Evolutionary conservation across 1,284 basidiomycete genomes (phyloP), one percentile per base, ranked within the genome.

Genomic region (Neolentinus lepideus): DNA sequence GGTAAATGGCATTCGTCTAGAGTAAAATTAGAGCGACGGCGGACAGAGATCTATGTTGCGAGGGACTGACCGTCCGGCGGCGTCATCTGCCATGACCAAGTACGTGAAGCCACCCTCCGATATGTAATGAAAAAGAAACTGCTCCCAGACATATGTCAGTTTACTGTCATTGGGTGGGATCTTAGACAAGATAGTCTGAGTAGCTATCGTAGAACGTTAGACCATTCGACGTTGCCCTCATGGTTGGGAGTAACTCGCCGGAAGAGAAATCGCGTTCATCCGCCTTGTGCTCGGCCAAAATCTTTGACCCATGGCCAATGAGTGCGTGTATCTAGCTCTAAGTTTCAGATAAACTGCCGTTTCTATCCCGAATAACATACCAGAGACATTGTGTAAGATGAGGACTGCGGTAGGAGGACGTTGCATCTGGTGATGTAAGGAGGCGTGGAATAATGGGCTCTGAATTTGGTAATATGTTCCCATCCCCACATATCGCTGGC

Each of bases 111-210:
- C 91, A 29, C 84, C 85, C 59, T 93, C 90, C 9, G 90, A 90
- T 59, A 96, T 81, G 72, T 98, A 98, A 74, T 99, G 96, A 67
- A 98, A 97, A 26, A 98, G 78, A 68, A 92, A 96, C 71, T 95
- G 87, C 68, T 97, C 92, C 92, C 92, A 94, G 53, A 91, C 92
- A 75, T 96, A 98, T 33, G 93, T 96, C 55, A 98, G 79, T 71
- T 97, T 97, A 69, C 90, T 91, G 71, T 97, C 87, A 67, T 92
- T 92, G 1, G 92, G 92, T 1, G 94, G 93, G 66, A 98, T 98
- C 77, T 96, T 96, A 45, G 88, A 89, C 14, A 99, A 77, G 62
- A 98, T 97, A 0, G 90, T 93, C 64, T 94, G 88, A 6, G 91
- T 92, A 16, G 96, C 95, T 83, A 64, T 19, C 38, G 38, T 16